Percentiles rank a stretch among this genome's conserved stretches.
phyloP scores from a whole-genome alignment of 176 grass and related monocot genomes.

The Hordeum marinum region DNA sequence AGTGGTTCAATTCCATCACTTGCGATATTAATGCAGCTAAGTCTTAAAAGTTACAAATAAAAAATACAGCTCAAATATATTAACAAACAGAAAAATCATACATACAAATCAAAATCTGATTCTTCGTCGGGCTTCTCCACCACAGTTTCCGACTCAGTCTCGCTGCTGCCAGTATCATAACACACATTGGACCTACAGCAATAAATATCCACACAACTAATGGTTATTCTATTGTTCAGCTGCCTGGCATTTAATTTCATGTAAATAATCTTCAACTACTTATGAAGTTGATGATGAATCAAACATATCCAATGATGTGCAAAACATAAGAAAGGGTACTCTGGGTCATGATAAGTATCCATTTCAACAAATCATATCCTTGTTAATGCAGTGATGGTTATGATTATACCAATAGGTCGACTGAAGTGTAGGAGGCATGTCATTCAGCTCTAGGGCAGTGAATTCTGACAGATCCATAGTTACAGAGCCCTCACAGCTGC shows the following conservation, averaged over 20 bases:
- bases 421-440: too few relatives aligned
- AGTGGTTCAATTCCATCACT: too few relatives aligned
- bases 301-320: neutral
- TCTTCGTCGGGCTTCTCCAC: neutral
- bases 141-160: neutral
- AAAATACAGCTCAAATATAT: neutral
- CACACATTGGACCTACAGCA: neutral
- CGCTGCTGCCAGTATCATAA: neutral
- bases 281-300: neutral
- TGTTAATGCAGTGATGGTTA: neutral
- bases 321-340: neutral
- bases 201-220: neutral
- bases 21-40: neutral
- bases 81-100: neutral
- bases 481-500: neutral
- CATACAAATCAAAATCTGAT: neutral
- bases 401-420: neutral
- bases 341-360: neutral
- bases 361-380: neutral
- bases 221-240: neutral
- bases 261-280: neutral
- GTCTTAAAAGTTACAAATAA: neutral
- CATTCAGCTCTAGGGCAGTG: too few relatives aligned
- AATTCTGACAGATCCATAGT: too few relatives aligned
- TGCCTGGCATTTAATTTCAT: neutral